A percentile compares a stretch with the other conserved stretches of the same genome.
phyloP scores from a whole-genome alignment of 805 yeast genomes.

The Cyberlindnera suaveolens region DNA sequence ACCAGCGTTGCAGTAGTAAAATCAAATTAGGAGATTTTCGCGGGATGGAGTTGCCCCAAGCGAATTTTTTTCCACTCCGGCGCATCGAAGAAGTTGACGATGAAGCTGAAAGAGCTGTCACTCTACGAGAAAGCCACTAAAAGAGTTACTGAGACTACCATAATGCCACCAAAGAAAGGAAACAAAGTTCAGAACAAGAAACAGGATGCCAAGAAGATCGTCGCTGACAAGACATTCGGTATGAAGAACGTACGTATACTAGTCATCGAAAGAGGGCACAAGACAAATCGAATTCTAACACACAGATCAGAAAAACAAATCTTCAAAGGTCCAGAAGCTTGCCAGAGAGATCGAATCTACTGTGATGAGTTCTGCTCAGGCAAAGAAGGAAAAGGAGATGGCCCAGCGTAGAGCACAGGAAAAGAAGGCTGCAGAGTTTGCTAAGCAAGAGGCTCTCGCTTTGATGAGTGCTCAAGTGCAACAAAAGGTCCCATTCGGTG shows the following conservation, averaged over 20 bases:
- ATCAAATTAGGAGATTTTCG: too few species aligned
- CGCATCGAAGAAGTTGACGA: not conserved
- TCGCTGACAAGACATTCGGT: conserved; percentile 90
- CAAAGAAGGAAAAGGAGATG: conserved; percentile 72
- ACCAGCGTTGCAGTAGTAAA: too few species aligned
- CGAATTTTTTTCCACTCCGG: too few species aligned
- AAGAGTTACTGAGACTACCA: not conserved
- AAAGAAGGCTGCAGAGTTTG: conserved; percentile 86
- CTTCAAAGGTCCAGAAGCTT: conserved; percentile 77
- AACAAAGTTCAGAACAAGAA: conserved; percentile 39
- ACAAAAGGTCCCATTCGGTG: conserved; percentile 93
- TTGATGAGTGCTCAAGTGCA: conserved; percentile 61
- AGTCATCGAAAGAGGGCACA: too few species aligned
- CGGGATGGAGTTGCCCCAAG: too few species aligned
- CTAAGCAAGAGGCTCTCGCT: conserved; percentile 80
- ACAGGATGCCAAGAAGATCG: conserved; percentile 56
- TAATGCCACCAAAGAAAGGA: conserved; percentile 81
- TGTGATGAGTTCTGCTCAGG: conserved; percentile 51
- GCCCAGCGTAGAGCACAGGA: conserved; percentile 61
- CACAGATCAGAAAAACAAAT: conserved; percentile 61
- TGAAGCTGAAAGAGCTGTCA: not conserved
- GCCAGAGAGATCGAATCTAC: conserved; percentile 58
- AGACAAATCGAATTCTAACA: conserved; percentile 7
- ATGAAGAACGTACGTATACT: conserved; percentile 53
- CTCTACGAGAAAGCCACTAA: not conserved